These are phyloP conservation scores for Leccinum truebloodii DNA, from an alignment of 768 basidiomycete species.

Conservation along the genomic window DNA sequence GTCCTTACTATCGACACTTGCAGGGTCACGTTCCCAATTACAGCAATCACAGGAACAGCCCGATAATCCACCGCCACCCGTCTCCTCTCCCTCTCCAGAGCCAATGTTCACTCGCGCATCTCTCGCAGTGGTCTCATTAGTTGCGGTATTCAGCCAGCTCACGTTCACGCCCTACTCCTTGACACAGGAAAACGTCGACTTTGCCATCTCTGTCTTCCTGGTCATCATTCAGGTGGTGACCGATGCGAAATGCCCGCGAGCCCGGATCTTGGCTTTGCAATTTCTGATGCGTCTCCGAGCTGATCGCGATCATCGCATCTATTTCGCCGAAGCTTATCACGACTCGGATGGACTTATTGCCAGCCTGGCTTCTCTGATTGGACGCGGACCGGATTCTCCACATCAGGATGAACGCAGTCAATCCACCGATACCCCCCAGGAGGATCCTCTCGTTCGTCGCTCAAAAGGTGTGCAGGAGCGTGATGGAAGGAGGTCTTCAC, in stretches of 20 bases:
- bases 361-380: slow-evolving; percentile 64
- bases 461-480: slow-evolving; percentile 52
- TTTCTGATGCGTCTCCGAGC: slow-evolving; percentile 88
- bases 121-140: slow-evolving; percentile 61
- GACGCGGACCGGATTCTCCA: slow-evolving; percentile 41
- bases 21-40: slow-evolving; percentile 62
- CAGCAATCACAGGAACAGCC: slow-evolving; percentile 44
- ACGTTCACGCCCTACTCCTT: slow-evolving; percentile 66
- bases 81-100: slow-evolving; percentile 28
- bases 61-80: slow-evolving; percentile 33
- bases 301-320: slow-evolving; percentile 87
- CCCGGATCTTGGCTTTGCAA: slow-evolving; percentile 73
- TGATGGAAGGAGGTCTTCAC: slow-evolving; percentile 50
- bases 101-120: slow-evolving; percentile 48
- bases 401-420: slow-evolving; percentile 30
- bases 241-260: slow-evolving; percentile 51
- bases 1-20: slow-evolving; percentile 64
- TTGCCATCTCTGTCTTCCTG: slow-evolving; percentile 56
- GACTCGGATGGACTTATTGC: slow-evolving; percentile 59
- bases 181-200: slow-evolving; percentile 42
- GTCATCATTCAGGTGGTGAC: slow-evolving; percentile 50
- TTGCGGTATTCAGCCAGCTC: slow-evolving; percentile 68
- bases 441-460: slow-evolving; percentile 41
- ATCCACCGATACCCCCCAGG: slow-evolving; percentile 24
- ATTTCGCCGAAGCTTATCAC: slow-evolving; percentile 54